Conservation (phyloP, 2,329 filamentous ascomycete genomes). For the Chrysosporium queenslandicum region DNA sequence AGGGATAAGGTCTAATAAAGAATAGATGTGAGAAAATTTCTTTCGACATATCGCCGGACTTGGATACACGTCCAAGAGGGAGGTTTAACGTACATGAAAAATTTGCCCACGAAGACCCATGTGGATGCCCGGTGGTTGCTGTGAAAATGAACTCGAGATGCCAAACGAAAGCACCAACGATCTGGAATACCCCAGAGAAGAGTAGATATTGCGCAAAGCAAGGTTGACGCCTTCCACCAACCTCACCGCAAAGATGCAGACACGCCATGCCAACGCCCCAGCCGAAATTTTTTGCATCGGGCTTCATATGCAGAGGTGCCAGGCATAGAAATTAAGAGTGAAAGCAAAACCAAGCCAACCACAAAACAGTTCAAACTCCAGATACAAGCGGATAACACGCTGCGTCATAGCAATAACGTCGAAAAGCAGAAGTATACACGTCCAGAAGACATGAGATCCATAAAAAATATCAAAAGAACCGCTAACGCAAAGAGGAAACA, state of each 20-base stretch:
- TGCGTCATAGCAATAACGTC: slow-evolving; percentile 17
- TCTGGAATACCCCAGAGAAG: slow-evolving; percentile 25
- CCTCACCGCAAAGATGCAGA: slow-evolving; percentile 20
- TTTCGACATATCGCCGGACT: slow-evolving; percentile 37
- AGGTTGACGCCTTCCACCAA: slow-evolving; percentile 27
- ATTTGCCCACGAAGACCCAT: slow-evolving; percentile 27
- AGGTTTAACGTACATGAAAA: slow-evolving; percentile 43
- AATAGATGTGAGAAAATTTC: slow-evolving; percentile 38
- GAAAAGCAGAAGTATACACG: slow-evolving; percentile 17
- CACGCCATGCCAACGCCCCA: slow-evolving; percentile 29
- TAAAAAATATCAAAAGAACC: slow-evolving; percentile 18
- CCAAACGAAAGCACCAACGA: slow-evolving; percentile 15
- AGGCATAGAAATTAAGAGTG: slow-evolving; percentile 22
- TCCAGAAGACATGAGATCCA: slow-evolving; percentile 9
- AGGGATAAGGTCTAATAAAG: slow-evolving; percentile 30
- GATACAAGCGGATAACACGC: slow-evolving; percentile 18
- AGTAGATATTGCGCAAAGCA: slow-evolving; percentile 28
- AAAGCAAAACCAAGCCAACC: slow-evolving; percentile 22
- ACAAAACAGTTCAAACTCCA: slow-evolving; percentile 17
- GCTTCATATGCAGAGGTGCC: slow-evolving; percentile 29
- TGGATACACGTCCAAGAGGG: slow-evolving; percentile 36
- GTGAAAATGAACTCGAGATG: slow-evolving; percentile 30
- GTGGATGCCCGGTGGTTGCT: slow-evolving; percentile 26
- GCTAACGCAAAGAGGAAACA: slow-evolving; percentile 16
- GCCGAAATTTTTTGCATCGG: slow-evolving; percentile 27